Evolutionary conservation across 495 filamentous ascomycete species (phyloP).

Genomic region (Penicillium chermesinum): DNA sequence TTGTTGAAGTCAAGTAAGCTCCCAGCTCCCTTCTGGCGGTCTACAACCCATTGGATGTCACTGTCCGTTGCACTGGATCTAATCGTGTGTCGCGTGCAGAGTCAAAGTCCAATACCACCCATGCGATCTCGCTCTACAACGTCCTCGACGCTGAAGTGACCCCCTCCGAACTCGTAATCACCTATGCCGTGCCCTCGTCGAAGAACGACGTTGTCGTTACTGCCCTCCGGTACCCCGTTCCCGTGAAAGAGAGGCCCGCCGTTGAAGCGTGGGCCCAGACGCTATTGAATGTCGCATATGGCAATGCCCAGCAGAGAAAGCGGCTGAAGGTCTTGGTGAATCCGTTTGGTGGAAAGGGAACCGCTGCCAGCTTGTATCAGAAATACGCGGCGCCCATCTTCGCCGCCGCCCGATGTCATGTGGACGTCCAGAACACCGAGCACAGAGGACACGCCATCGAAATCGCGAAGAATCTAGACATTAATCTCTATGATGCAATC

Average conservation of each 20-base stretch:
- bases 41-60: neutral
- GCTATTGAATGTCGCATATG: conserved; percentile 69
- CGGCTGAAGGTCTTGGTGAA: conserved; percentile 86
- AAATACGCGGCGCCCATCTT: conserved; percentile 77
- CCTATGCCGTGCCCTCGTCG: conserved; percentile 59
- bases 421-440: conserved; percentile 71
- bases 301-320: conserved; percentile 61
- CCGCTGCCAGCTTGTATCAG: conserved; percentile 67
- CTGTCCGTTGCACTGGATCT: neutral
- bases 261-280: conserved; percentile 56
- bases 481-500: conserved; percentile 73
- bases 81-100: neutral
- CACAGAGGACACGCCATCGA: conserved; percentile 73
- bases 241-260: conserved; percentile 42
- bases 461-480: conserved; percentile 73
- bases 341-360: conserved; percentile 81
- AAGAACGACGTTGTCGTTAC: conserved; percentile 54
- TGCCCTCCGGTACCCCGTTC: conserved; percentile 57
- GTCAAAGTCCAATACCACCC: conserved; percentile 31
- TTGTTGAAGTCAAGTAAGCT: conserved; percentile 32
- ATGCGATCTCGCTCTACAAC: conserved; percentile 72
- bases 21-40: neutral
- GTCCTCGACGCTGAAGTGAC: conserved; percentile 73
- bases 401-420: conserved; percentile 68
- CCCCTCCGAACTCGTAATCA: conserved; percentile 60